Evolutionary conservation across 139 green algal species (phyloP).

Genomic region (Chlamydomonas eustigma): DNA sequence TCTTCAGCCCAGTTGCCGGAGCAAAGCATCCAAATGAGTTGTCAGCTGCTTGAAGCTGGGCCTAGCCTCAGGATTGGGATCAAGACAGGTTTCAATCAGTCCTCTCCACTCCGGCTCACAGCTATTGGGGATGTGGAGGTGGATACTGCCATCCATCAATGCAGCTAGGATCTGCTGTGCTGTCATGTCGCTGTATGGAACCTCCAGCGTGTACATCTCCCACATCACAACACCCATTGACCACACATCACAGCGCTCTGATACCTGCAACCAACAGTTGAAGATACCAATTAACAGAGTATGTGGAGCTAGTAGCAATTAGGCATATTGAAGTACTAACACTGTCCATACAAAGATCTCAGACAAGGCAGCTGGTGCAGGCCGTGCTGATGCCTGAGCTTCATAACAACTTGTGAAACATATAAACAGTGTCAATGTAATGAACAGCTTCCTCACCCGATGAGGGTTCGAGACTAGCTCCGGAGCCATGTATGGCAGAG

Average conservation of each 20-base stretch:
- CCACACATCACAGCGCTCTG: conserved; percentile 65
- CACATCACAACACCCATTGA: conserved; percentile 64
- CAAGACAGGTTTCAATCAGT: conserved; percentile 73
- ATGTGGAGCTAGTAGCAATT: background rate
- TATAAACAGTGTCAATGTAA: background rate
- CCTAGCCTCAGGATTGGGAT: conserved; percentile 52
- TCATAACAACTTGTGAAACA: too few relatives aligned
- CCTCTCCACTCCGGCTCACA: conserved; percentile 74
- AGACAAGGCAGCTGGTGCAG: too few relatives aligned
- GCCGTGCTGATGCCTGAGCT: too few relatives aligned
- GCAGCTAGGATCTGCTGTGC: conserved; percentile 67
- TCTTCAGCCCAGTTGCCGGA: conserved; percentile 3
- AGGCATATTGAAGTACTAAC: too few relatives aligned
- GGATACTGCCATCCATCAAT: conserved; percentile 53
- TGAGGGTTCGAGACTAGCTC: conserved; percentile 56
- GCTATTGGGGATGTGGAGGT: conserved; percentile 59
- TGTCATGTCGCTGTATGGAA: conserved; percentile 46
- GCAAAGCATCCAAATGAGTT: conserved; percentile 14
- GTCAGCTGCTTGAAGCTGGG: conserved; percentile 67
- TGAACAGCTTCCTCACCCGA: conserved; percentile 17
- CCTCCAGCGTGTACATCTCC: conserved; percentile 60
- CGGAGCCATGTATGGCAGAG: conserved; percentile 66
- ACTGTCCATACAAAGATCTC: too few relatives aligned
- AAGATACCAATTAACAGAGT: background rate
- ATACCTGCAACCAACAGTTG: too few relatives aligned